Evolutionary conservation across 2,329 filamentous ascomycete species (phyloP), one percentile per base, ranked within the genome.

Genomic region (Coniochaeta pulveracea): DNA sequence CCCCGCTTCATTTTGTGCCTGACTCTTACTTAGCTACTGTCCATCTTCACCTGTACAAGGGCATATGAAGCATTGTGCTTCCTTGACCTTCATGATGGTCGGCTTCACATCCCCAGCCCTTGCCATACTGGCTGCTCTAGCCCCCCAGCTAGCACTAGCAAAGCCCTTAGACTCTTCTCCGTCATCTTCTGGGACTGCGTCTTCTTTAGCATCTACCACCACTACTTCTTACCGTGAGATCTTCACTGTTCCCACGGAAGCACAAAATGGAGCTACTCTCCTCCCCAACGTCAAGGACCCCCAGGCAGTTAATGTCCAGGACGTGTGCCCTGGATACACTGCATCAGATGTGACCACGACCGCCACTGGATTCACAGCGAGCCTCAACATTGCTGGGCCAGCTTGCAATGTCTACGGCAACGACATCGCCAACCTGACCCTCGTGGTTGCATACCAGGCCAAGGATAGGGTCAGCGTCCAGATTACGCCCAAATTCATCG

Each of bases 401-500:
- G 64, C 78, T 5, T 91, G 85, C 60, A 81, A 89, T 52, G 70
- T 75, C 15, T 93, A 89, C 42, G 85, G 85, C 0, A 79, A 67
- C 6, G 85, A 93, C 48, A 60, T 93, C 18, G 64, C 76, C 16
- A 60, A 67, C 4, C 59, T 93, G 31, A 68, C 65, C 22, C 58
- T 93, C 19, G 67, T 72, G 3, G 77, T 91, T 10, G 71, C 78
- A 46, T 80, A 78, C 43, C 75, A 84, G 48, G 66, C 71, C 5
- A 37, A 40, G 10, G 71, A 83, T 43, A 67, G 82, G 2, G 54
- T 91, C 25, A 76, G 79, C 35, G 62, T 91, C 32, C 73, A 77
- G 43, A 85, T 93, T 35, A 60, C 67, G 12, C 82, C 82, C 2
- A 68, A 72, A 6, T 64, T 78, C 45, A 54, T 85, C 22, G 69